These are phyloP conservation scores for Seiridium cupressi DNA, from an alignment of 2,329 filamentous ascomycete genomes.

Conservation along the genomic window DNA sequence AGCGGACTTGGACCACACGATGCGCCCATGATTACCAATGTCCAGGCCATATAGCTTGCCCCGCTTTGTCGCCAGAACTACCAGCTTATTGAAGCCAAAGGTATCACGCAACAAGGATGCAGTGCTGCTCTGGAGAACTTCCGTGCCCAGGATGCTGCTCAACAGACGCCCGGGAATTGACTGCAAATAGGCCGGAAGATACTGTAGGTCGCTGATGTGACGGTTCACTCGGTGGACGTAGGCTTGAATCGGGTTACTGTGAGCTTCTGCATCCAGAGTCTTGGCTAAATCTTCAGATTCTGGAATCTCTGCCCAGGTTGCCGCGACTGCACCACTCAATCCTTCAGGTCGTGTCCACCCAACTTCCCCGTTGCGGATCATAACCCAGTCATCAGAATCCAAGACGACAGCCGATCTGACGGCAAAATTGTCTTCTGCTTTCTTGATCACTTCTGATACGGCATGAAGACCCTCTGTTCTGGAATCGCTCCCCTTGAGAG, in stretches of 20 bases:
- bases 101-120: constrained; percentile 61
- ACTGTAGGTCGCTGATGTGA: constrained; percentile 74
- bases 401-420: constrained; percentile 73
- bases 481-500: constrained; percentile 44
- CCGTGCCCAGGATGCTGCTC: constrained; percentile 60
- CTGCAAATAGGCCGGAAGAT: constrained; percentile 72
- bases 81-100: constrained; percentile 87
- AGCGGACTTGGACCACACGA: constrained; percentile 73
- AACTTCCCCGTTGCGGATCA: constrained; percentile 78
- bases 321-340: constrained; percentile 75
- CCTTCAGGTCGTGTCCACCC: constrained; percentile 83
- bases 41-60: constrained; percentile 81
- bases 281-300: constrained; percentile 73
- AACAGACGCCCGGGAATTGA: constrained; percentile 68
- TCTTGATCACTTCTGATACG: constrained; percentile 79
- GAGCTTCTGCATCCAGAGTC: constrained; percentile 81
- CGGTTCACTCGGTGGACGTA: constrained; percentile 85
- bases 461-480: constrained; percentile 59
- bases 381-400: constrained; percentile 71
- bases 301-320: constrained; percentile 76
- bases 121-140: constrained; percentile 36
- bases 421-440: constrained; percentile 66
- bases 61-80: constrained; percentile 75
- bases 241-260: constrained; percentile 76
- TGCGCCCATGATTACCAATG: constrained; percentile 67